phyloP scores from a whole-genome alignment of 2,329 filamentous ascomycete species.

The Berkeleyomyces rouxiae region DNA sequence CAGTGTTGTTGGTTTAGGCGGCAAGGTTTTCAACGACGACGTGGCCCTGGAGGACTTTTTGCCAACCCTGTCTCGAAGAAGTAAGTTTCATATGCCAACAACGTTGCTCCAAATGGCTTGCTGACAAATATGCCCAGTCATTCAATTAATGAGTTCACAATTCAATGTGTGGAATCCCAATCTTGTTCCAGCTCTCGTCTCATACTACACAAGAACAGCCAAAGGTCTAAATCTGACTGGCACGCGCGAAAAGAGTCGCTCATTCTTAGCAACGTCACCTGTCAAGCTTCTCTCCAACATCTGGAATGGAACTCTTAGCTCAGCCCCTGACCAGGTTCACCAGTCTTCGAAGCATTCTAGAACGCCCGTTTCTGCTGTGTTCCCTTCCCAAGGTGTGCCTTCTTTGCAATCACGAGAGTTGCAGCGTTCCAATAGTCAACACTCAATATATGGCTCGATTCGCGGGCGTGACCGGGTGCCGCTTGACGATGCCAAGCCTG shows the following conservation, averaged over 20 bases:
- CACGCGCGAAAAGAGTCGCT: conserved; percentile 46
- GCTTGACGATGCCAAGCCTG: conserved; percentile 32
- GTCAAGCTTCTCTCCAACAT: conserved; percentile 81
- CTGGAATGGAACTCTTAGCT: conserved; percentile 35
- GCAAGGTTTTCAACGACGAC: conserved; percentile 56
- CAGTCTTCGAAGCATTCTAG: conserved; percentile 25
- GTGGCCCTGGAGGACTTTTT: conserved; percentile 57
- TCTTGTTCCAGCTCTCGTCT: conserved; percentile 52
- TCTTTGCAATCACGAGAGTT: conserved; percentile 23
- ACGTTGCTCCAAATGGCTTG: neutral
- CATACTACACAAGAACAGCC: conserved; percentile 62
- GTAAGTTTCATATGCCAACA: conserved; percentile 28
- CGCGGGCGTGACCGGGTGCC: conserved; percentile 30
- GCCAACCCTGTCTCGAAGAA: conserved; percentile 54
- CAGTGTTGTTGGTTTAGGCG: conserved; percentile 46
- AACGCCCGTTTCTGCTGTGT: conserved; percentile 23
- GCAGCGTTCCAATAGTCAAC: conserved; percentile 29
- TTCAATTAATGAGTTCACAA: conserved; percentile 54
- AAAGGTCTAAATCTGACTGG: conserved; percentile 49
- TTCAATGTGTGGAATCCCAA: conserved; percentile 49
- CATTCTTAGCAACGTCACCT: conserved; percentile 65
- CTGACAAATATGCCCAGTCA: conserved; percentile 31
- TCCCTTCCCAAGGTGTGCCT: conserved; percentile 18
- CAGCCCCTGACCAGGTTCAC: conserved; percentile 22
- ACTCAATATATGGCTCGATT: conserved; percentile 39